Conservation (phyloP, 495 filamentous ascomycete genomes). For the Bathelium albidoporum region DNA sequence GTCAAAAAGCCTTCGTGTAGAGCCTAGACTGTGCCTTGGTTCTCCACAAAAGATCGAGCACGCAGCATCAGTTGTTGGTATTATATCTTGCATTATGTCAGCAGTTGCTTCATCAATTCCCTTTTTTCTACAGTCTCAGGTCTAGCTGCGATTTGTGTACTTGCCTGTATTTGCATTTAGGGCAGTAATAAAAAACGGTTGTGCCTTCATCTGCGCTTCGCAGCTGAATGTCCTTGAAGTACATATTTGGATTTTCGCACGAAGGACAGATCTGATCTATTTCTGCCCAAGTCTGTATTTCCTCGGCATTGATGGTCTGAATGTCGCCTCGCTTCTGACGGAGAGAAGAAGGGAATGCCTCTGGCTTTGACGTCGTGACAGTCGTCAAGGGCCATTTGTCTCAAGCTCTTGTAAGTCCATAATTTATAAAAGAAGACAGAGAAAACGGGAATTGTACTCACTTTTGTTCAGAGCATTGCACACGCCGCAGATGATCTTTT, state of each 20-base stretch:
- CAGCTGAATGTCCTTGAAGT: conserved; percentile 74
- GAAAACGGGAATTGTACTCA: conserved; percentile 25
- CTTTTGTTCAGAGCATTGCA: conserved; percentile 79
- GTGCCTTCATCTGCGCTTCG: conserved; percentile 91
- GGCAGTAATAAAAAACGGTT: conserved; percentile 79
- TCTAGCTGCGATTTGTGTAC: neutral
- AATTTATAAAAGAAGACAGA: neutral
- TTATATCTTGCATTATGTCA: neutral
- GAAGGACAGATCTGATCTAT: conserved; percentile 63
- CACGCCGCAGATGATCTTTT: conserved; percentile 67
- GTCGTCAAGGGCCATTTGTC: conserved; percentile 72
- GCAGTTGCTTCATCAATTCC: neutral
- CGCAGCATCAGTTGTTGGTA: neutral
- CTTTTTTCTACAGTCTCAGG: neutral
- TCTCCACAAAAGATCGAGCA: no score
- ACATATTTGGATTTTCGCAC: conserved; percentile 75
- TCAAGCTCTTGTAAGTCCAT: conserved; percentile 23
- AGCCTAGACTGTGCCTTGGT: no score
- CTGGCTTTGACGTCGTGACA: conserved; percentile 72
- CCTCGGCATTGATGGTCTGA: conserved; percentile 68
- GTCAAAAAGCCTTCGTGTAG: no score
- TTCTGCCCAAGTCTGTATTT: conserved; percentile 65
- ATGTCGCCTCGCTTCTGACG: conserved; percentile 76
- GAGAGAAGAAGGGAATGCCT: conserved; percentile 77
- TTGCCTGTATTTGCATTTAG: conserved; percentile 56